Evolutionary conservation across 306 rosid species (phyloP), one percentile per base, ranked within the genome.

Genomic region (Comarum palustre): DNA sequence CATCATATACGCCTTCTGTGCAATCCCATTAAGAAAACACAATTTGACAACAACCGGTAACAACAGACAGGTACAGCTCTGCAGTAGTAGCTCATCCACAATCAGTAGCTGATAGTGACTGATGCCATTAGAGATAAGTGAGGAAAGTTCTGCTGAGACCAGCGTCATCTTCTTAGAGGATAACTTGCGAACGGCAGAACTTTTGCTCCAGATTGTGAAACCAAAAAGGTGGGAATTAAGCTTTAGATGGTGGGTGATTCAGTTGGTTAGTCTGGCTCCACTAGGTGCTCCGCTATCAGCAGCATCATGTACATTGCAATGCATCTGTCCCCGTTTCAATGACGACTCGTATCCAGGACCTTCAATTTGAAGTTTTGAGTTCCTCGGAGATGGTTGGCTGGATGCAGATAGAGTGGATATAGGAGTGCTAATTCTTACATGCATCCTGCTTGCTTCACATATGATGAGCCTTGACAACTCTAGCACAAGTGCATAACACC

Each of bases 21-120:
- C 66, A 60, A 60, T 60, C 42, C 38, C 66, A 60, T 31, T 38
- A 60, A 31, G 41, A 29, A 60, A 60, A 57, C 7, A 29, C 8
- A 57, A 25, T 13, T 57, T 13, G 17, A 57, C 63, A 3, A 54
- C 14, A 22, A 54, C 5, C 10, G 39, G 17, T 55, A 54, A 1
- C 50, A 52, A 45, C 74, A 71, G 74, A 71, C 74, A 48, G 11
- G 6, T 55, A 71, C 66, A 55, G 66, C 63, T 69, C 41, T 60
- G 15, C 25, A 54, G 2, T 17, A 70, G 74, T 70, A 51, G 75
- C 50, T 54, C 1, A 12, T 54, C 39, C 24, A 55, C 63, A 34
- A 69, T 19, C 14, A 54, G 8, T 45, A 45, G 58, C 29, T 14
- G 50, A 25, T 19, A 46, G 5, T 8, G 25, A 10, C 29, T 25